Evolutionary conservation across 2,329 filamentous ascomycete genomes (phyloP).

Genomic region (Venturia pyrina): DNA sequence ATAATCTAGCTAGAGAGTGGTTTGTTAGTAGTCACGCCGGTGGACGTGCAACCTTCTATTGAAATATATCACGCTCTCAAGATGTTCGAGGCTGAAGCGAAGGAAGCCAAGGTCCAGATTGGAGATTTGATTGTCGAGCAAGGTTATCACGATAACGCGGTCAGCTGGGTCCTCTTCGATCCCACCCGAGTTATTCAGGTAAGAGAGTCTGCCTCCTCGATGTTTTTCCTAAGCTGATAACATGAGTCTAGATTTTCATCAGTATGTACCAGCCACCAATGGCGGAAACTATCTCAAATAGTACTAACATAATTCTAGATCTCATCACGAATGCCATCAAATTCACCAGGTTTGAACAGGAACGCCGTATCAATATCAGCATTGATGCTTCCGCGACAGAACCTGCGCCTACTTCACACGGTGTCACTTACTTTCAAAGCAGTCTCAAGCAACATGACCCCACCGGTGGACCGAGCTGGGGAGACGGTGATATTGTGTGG

Average conservation of each 20-base stretch:
- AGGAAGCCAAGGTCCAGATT: slow-evolving; percentile 1
- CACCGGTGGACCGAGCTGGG: not conserved
- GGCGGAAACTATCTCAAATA: not conserved
- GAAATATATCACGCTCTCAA: slow-evolving; percentile 2
- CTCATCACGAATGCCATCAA: slow-evolving; percentile 13
- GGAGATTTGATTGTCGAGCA: not conserved
- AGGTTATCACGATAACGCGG: not conserved
- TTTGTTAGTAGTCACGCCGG: not conserved
- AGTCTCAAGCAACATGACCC: not conserved
- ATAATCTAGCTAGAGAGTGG: slow-evolving; percentile 5
- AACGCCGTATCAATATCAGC: not conserved
- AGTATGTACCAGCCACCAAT: not conserved
- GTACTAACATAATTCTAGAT: not conserved
- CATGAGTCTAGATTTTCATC: not conserved
- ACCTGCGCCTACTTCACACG: not conserved
- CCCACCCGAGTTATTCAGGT: slow-evolving; percentile 8
- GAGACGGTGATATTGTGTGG: slow-evolving; percentile 25
- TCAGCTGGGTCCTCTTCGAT: slow-evolving; percentile 6
- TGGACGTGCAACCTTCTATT: not conserved
- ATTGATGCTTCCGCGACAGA: slow-evolving; percentile 5
- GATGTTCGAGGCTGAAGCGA: slow-evolving; percentile 12
- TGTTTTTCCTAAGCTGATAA: not conserved
- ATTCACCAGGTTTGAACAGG: slow-evolving; percentile 9
- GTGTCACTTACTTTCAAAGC: slow-evolving; percentile 6
- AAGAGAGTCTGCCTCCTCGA: not conserved